Conservation (phyloP, 441 rosid genomes). For the Euphorbia celastroides region DNA sequence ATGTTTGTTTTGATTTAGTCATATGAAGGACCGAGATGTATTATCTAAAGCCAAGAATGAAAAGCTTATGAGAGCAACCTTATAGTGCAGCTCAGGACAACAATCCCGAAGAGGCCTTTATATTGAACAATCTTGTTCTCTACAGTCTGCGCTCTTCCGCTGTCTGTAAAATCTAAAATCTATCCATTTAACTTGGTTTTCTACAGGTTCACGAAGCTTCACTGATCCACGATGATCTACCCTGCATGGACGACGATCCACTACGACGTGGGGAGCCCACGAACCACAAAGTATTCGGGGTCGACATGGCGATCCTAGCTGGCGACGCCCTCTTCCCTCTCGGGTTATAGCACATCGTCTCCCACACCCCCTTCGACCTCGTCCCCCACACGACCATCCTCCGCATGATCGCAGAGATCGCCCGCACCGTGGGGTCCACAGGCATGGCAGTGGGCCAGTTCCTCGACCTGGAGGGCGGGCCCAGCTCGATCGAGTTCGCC, state of each 20-base stretch:
- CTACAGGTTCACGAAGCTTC: conserved; percentile 89
- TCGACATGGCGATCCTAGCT: conserved; percentile 85
- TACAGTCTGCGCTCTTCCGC: background rate
- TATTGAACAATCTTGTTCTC: too few relatives aligned
- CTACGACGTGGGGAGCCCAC: conserved; percentile 82
- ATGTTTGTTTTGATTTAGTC: too few relatives aligned
- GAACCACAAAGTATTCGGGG: conserved; percentile 66
- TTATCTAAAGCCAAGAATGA: too few relatives aligned
- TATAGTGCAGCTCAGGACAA: too few relatives aligned
- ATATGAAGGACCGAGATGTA: too few relatives aligned
- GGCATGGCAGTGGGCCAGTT: conserved; percentile 98
- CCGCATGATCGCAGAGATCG: conserved; percentile 76
- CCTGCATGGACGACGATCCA: conserved; percentile 87
- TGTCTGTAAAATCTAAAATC: background rate
- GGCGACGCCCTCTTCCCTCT: conserved; percentile 96
- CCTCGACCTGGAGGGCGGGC: conserved; percentile 73
- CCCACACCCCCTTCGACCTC: conserved; percentile 56
- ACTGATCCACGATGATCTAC: conserved; percentile 85
- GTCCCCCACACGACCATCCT: conserved; percentile 62
- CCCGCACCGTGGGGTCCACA: conserved; percentile 82
- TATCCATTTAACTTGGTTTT: background rate
- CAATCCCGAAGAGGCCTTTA: too few relatives aligned
- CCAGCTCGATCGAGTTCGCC: conserved; percentile 46
- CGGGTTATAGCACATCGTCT: conserved; percentile 77
- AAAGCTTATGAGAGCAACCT: too few relatives aligned